Base-by-base conservation (phyloP, 441 rosid species). In the Gossypium trilobum region DNA sequence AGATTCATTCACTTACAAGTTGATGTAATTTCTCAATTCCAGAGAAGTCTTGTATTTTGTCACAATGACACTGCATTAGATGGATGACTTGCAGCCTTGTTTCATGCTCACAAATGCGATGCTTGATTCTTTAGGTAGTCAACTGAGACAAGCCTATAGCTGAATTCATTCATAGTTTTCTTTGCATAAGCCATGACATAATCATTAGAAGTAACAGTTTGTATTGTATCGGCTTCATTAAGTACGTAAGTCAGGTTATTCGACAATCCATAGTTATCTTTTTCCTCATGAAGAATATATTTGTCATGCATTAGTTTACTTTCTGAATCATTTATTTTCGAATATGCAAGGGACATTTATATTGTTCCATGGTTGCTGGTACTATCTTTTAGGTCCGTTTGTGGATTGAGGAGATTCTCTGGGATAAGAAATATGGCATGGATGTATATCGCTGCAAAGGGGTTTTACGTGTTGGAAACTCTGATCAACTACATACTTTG, bases 371-470 rank as follows among this genome's bases (percentile, higher is more conserved):
- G 58, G 48, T 64, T 64, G 67, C 20, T 70, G 39, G 50, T 52
- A 22, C 55, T 57, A 48, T 17, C 29, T 68, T 72, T 78, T 52
- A 95, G 97, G 86, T 91, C 73, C 89, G 86, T 11, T 73, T 79
- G 69, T 95, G 97, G 99, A 86, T 95, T 2, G 97, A 92, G 86
- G 99, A 89, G 74, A 89, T 92, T 77, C 85, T 92, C 66, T 91
- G 99, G 99, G 97, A 92, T 66, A 95, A 88, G 80, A 89, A 85
- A 72, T 50, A 78, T 76, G 89, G 64, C 25, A 86, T 89, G 93
- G 96, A 92, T 82, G 84, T 92, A 7, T 91, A 95, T 70, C 95
- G 96, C 39, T 95, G 97, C 86, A 95, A 95, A 82, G 99, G 95
- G 82, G 85, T 95, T 77, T 77, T 95, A 79, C 76, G 74, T 64